phyloP scores from a whole-genome alignment of 2,329 filamentous ascomycete species.

The Zasmidium angulare region DNA sequence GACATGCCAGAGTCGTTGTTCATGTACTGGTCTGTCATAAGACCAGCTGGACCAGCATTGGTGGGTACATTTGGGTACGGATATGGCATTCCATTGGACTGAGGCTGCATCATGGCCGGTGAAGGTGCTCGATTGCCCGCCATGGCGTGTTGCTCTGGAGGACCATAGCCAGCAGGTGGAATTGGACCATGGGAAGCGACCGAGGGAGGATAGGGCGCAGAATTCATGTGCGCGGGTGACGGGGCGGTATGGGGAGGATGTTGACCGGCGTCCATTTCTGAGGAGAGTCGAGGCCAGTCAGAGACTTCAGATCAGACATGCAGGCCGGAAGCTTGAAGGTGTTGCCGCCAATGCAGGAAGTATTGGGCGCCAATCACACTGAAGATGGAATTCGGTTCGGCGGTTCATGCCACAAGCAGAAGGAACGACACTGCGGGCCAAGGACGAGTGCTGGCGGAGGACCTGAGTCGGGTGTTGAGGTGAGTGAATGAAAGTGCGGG shows the following conservation, averaged over 20 bases:
- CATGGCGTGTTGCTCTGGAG: constrained; percentile 11
- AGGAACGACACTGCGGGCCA: not conserved
- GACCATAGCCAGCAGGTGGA: not conserved
- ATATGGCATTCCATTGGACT: constrained; percentile 25
- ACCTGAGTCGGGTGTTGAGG: not conserved
- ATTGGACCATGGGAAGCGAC: constrained; percentile 5
- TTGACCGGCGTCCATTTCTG: constrained; percentile 6
- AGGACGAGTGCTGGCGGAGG: not conserved
- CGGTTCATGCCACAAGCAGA: not conserved
- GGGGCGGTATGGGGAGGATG: constrained; percentile 3
- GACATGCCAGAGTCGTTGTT: constrained; percentile 25
- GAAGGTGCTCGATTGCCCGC: constrained; percentile 16
- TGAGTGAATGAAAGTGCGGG: not conserved
- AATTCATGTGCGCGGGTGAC: not conserved
- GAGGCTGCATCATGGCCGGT: constrained; percentile 23
- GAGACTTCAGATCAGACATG: not conserved
- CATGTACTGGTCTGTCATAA: constrained; percentile 32
- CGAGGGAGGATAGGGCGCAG: constrained; percentile 4
- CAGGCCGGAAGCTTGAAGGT: not conserved
- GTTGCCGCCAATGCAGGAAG: not conserved
- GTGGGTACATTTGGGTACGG: constrained; percentile 18
- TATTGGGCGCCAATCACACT: not conserved
- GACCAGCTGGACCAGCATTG: constrained; percentile 16
- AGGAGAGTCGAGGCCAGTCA: not conserved
- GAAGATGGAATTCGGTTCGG: not conserved